A percentile compares a stretch with the other conserved stretches of the same genome.
phyloP scores from a whole-genome alignment of 1,139 yeast genomes.

The Yamadazyma mexicana region DNA sequence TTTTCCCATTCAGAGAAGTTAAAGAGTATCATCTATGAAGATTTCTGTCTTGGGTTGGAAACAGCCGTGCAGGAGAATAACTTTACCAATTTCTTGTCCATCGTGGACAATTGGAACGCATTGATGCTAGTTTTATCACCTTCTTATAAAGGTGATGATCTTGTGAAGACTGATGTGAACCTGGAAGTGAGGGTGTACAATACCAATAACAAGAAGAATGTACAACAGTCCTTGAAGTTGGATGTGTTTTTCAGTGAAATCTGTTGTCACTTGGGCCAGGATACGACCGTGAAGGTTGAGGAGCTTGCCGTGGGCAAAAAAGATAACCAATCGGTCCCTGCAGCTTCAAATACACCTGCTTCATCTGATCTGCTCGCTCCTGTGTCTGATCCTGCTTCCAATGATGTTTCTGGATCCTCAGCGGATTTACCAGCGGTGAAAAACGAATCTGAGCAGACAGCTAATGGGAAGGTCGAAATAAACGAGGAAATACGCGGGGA shows the following conservation, averaged over 20 bases:
- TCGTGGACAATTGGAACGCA: conserved; percentile 45
- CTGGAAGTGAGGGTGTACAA: conserved; percentile 26
- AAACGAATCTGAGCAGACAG: not conserved
- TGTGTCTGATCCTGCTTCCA: too few relatives aligned
- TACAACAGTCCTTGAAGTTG: conserved; percentile 17
- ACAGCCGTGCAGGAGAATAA: conserved; percentile 33
- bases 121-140: conserved; percentile 42
- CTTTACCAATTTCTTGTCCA: conserved; percentile 33
- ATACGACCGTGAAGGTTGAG: not conserved
- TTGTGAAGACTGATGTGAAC: conserved; percentile 29
- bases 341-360: not conserved
- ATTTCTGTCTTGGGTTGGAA: conserved; percentile 34
- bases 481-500: not conserved
- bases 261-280: conserved; percentile 1
- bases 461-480: not conserved
- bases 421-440: not conserved
- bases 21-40: conserved; percentile 34
- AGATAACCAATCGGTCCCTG: not conserved
- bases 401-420: too few relatives aligned
- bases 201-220: not conserved
- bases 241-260: conserved; percentile 28
- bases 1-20: conserved; percentile 39
- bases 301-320: not conserved
- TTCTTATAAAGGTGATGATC: conserved; percentile 7
- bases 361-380: too few relatives aligned